phyloP scores from a whole-genome alignment of 2,329 filamentous ascomycete genomes.

The Ophiostoma sp. region DNA sequence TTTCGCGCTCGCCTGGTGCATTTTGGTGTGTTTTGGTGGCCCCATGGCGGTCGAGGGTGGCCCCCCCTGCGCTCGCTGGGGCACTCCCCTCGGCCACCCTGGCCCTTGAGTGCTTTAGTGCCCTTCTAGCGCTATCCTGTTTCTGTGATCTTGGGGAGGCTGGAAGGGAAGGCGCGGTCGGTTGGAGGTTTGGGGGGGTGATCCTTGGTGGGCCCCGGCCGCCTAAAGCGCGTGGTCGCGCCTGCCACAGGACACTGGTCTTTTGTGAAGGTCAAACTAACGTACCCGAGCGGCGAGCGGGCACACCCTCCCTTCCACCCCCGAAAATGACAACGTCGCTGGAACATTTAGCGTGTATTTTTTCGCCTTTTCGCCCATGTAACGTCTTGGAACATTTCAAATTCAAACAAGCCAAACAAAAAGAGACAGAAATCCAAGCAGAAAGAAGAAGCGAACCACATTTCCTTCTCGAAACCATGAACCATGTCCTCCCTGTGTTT shows the following conservation, averaged over 20 bases:
- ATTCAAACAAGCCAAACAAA: neutral
- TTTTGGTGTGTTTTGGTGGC: neutral
- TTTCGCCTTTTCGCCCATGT: neutral
- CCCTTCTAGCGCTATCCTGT: conserved; percentile 20
- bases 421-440: no score
- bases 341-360: neutral
- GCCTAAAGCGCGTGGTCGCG: neutral
- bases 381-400: neutral
- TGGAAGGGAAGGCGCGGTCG: conserved; percentile 5
- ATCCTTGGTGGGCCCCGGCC: conserved; percentile 1
- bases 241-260: neutral
- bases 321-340: conserved; percentile 8
- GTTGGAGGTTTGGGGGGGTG: conserved; percentile 1
- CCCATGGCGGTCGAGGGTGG: conserved; percentile 2
- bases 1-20: conserved; percentile 24
- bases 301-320: neutral
- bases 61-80: no score
- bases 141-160: neutral
- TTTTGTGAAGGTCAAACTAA: neutral
- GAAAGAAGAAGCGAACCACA: neutral
- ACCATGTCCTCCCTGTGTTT: neutral
- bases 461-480: conserved; percentile 13
- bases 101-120: conserved; percentile 14
- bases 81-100: neutral
- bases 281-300: neutral